These are phyloP conservation scores for Fusarium kyushuense DNA, from an alignment of 2,329 filamentous ascomycete genomes.

Conservation along the genomic window DNA sequence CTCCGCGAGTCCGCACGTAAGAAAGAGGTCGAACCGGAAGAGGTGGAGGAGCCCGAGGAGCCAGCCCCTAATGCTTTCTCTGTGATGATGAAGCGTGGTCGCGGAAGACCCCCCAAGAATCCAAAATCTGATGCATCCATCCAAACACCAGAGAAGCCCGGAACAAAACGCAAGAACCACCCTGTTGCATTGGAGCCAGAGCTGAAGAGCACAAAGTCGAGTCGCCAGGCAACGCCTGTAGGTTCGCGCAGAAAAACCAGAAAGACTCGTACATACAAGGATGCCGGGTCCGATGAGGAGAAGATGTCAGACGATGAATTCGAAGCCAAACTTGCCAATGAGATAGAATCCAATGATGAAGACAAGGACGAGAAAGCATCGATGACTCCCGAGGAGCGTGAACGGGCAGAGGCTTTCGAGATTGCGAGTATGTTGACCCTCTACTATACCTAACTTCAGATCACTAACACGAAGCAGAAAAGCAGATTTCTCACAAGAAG, in stretches of 20 bases:
- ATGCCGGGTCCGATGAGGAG: slow-evolving; percentile 70
- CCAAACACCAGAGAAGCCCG: slow-evolving; percentile 36
- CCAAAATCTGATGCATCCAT: slow-evolving; percentile 40
- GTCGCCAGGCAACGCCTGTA: slow-evolving; percentile 78
- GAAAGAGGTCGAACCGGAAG: slow-evolving; percentile 44
- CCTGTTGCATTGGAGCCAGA: slow-evolving; percentile 52
- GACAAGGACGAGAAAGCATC: slow-evolving; percentile 47
- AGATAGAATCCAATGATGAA: slow-evolving; percentile 61
- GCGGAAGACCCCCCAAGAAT: slow-evolving; percentile 43
- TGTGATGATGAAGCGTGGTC: slow-evolving; percentile 63
- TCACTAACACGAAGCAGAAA: slow-evolving; percentile 62
- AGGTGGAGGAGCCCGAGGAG: slow-evolving; percentile 27
- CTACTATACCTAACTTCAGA: too few relatives aligned
- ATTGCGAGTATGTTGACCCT: slow-evolving; percentile 74
- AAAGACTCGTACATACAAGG: slow-evolving; percentile 61
- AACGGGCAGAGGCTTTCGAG: slow-evolving; percentile 76
- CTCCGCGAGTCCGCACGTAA: slow-evolving; percentile 54
- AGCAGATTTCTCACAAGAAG: slow-evolving; percentile 90
- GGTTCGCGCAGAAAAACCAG: slow-evolving; percentile 65
- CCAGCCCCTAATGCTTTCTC: slow-evolving; percentile 62
- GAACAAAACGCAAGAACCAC: slow-evolving; percentile 52
- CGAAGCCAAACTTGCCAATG: slow-evolving; percentile 79
- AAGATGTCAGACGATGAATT: slow-evolving; percentile 84
- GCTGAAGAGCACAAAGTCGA: slow-evolving; percentile 80
- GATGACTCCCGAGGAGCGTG: slow-evolving; percentile 69